Percentiles rank a stretch among this genome's conserved stretches.
Evolutionary conservation across 2,329 filamentous ascomycete species (phyloP).

Genomic region (Paracamarosporium sp.): DNA sequence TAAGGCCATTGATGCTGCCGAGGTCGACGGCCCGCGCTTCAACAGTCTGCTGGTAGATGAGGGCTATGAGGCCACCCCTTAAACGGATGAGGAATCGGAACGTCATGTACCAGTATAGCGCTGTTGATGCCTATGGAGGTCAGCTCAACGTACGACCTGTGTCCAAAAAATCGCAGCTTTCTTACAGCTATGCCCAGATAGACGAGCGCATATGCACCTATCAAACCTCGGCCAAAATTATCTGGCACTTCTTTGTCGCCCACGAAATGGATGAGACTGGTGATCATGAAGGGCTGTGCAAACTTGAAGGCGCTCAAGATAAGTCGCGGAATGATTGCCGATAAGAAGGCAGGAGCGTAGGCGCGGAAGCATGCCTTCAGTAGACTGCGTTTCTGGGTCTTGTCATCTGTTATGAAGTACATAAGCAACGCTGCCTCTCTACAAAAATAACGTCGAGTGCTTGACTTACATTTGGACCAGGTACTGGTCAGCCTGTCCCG

Average conservation of each 20-base stretch:
- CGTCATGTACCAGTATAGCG: constrained; percentile 12
- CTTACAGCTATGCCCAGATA: constrained; percentile 19
- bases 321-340: constrained; percentile 14
- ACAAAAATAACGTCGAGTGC: constrained; percentile 2
- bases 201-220: constrained; percentile 13
- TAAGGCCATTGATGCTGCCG: constrained; percentile 8
- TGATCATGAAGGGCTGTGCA: constrained; percentile 17
- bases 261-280: constrained; percentile 12
- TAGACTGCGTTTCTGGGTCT: constrained; percentile 15
- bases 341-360: constrained; percentile 12
- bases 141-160: constrained; percentile 4
- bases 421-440: constrained; percentile 8
- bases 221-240: constrained; percentile 13
- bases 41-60: constrained; percentile 15
- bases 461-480: constrained; percentile 13
- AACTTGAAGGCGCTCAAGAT: constrained; percentile 12
- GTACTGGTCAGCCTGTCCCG: constrained; percentile 9
- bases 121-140: constrained; percentile 9
- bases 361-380: constrained; percentile 14
- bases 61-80: constrained; percentile 13
- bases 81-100: constrained; percentile 14
- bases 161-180: background rate
- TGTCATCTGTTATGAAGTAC: constrained; percentile 10
- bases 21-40: constrained; percentile 11
- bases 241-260: constrained; percentile 8